Evolutionary conservation across 495 filamentous ascomycete genomes (phyloP).

Genomic region (Penicillium angulare): DNA sequence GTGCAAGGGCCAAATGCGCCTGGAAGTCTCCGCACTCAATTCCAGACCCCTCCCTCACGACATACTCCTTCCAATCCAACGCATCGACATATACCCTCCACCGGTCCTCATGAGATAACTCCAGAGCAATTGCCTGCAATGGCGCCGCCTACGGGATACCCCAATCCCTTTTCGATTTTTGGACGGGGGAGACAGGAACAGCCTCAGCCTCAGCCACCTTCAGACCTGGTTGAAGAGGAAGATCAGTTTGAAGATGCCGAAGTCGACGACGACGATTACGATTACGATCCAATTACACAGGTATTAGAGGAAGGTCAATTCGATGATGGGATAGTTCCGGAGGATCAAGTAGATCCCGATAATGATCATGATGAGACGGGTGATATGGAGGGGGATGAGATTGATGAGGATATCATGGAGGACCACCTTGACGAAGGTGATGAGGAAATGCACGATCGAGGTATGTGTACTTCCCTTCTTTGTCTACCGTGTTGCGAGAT

Average conservation of each 20-base stretch:
- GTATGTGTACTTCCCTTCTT: slow-evolving; percentile 15
- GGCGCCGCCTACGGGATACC: slow-evolving; percentile 21
- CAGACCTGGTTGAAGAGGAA: background rate
- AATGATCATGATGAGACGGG: slow-evolving; percentile 21
- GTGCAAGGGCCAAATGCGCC: slow-evolving; percentile 7
- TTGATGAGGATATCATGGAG: slow-evolving; percentile 27
- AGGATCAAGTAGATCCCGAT: slow-evolving; percentile 14
- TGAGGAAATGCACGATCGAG: slow-evolving; percentile 39
- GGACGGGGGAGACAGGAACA: slow-evolving; percentile 27
- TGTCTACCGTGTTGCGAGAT: background rate
- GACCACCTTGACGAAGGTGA: slow-evolving; percentile 27
- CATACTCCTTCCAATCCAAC: slow-evolving; percentile 30
- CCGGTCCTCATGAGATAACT: slow-evolving; percentile 24
- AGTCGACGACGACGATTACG: slow-evolving; percentile 10
- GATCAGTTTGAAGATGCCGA: slow-evolving; percentile 12
- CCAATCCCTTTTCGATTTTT: slow-evolving; percentile 35
- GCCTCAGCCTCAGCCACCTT: slow-evolving; percentile 8
- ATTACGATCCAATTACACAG: slow-evolving; percentile 14
- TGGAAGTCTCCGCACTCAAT: slow-evolving; percentile 26
- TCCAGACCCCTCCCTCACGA: slow-evolving; percentile 38
- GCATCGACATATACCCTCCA: slow-evolving; percentile 33
- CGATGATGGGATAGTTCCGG: slow-evolving; percentile 8
- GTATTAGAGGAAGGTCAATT: slow-evolving; percentile 10
- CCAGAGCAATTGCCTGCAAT: slow-evolving; percentile 20
- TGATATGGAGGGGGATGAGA: slow-evolving; percentile 32